Percentiles rank a stretch among this genome's conserved stretches.
Evolutionary conservation across 257 asterid genomes (phyloP).

Genomic region (Solanum piurae): DNA sequence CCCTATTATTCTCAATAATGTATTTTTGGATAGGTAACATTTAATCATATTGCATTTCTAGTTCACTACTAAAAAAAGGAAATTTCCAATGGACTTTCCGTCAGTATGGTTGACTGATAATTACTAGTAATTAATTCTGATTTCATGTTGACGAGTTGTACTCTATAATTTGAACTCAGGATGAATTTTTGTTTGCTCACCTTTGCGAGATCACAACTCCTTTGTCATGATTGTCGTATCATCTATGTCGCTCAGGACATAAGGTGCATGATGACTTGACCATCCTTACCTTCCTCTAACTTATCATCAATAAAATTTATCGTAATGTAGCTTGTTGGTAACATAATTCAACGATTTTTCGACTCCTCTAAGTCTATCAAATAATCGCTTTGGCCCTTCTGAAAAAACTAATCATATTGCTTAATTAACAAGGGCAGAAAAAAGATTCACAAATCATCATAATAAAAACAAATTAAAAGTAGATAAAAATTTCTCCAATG

Average conservation of each 20-base stretch:
- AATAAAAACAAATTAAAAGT: no score
- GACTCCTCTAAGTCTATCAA: neutral
- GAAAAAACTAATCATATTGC: neutral
- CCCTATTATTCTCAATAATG: neutral
- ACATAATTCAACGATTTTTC: neutral
- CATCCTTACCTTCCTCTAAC: neutral
- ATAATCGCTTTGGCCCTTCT: neutral
- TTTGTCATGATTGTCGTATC: rapidly evolving
- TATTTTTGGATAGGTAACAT: neutral
- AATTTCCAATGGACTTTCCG: neutral
- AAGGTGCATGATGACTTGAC: neutral
- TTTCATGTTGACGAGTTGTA: neutral
- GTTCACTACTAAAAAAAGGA: neutral
- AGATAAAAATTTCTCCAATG: neutral
- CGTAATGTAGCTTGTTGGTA: neutral
- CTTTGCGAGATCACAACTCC: neutral
- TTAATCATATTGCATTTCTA: neutral
- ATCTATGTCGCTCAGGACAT: neutral
- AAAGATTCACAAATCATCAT: neutral
- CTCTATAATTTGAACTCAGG: rapidly evolving
- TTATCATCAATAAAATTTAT: neutral
- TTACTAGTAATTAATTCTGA: neutral
- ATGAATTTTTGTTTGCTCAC: no score
- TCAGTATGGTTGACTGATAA: neutral
- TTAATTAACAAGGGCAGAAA: neutral